Evolutionary conservation across 176 grass and related monocot species (phyloP), one percentile per base, ranked within the genome.

Genomic region (Hordeum marinum): DNA sequence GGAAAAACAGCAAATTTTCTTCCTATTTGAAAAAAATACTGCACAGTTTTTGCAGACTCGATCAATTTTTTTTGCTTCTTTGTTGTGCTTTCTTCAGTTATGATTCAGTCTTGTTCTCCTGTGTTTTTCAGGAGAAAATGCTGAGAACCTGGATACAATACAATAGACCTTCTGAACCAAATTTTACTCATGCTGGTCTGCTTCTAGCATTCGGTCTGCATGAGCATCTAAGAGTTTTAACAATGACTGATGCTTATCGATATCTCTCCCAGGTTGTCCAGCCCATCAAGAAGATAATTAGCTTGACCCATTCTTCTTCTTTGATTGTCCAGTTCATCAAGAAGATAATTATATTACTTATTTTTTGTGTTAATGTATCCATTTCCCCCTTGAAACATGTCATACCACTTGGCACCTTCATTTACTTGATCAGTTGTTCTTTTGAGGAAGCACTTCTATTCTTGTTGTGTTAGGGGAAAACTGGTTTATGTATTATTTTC

Each of bases 81-180:
- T 80, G 11, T 57, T 83, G 7, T 87, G 5, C 71, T 91, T 84
- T 42, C 45, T 84, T 6, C 59, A 25, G 31, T 80, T 80, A 24
- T 52, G 14, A 21, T 13, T 78, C 41, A 67, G 58, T 80, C 35
- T 88, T 86, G 86, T 46, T 84, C 14, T 61, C 72, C 39, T 85
- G 63, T 18, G 11, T 82, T 80, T 70, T 83, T 63, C 93, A 98
- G 95, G 95, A 94, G 73, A 94, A 98, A 88, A 95, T 98, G 91
- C 90, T 92, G 69, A 93, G 95, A 85, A 93, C 92, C 23, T 98
- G 95, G 95, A 98, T 98, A 88, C 93, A 90, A 57, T 98, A 98
- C 74, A 98, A 95, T 78, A 98, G 89, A 87, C 95, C 95, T 45
- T 87, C 90, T 37, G 95, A 98, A 65, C 91, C 95, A 84, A 98